Conservation (phyloP, 345 rosid genomes). For the Psidium guajava region DNA sequence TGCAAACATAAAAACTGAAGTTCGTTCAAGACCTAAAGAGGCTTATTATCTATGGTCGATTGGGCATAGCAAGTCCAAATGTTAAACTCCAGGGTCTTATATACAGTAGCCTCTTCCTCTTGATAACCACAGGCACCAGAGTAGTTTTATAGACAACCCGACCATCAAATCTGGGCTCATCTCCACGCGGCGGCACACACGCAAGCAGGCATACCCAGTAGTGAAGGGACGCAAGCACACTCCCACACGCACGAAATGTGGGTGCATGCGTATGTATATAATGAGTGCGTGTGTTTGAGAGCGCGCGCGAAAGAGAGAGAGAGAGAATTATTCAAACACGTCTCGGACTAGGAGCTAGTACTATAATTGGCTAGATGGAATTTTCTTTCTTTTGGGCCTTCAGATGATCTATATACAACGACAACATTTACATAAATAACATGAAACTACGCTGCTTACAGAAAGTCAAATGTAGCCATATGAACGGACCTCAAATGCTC, state of each 20-base stretch:
- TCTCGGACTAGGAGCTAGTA: neutral
- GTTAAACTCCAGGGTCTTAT: neutral
- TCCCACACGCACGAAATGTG: neutral
- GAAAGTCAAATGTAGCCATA: conserved; percentile 3
- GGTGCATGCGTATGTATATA: neutral
- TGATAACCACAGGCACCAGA: neutral
- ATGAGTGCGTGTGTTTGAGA: neutral
- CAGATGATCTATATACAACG: neutral
- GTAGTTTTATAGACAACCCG: neutral
- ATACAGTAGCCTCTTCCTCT: neutral
- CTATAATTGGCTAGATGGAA: neutral
- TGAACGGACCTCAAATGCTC: conserved; percentile 41
- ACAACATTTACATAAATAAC: neutral
- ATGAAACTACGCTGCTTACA: neutral
- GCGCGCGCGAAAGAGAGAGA: neutral
- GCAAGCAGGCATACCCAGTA: neutral
- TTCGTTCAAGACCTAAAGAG: neutral
- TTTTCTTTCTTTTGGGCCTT: neutral
- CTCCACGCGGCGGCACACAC: neutral
- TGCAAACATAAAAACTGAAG: neutral
- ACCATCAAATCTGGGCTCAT: neutral
- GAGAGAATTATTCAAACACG: neutral
- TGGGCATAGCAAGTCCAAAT: neutral
- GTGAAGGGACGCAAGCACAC: neutral
- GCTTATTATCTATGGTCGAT: neutral